Base-by-base conservation (phyloP, 2,329 filamentous ascomycete species). In the Chrysosphaeria jannelii region DNA sequence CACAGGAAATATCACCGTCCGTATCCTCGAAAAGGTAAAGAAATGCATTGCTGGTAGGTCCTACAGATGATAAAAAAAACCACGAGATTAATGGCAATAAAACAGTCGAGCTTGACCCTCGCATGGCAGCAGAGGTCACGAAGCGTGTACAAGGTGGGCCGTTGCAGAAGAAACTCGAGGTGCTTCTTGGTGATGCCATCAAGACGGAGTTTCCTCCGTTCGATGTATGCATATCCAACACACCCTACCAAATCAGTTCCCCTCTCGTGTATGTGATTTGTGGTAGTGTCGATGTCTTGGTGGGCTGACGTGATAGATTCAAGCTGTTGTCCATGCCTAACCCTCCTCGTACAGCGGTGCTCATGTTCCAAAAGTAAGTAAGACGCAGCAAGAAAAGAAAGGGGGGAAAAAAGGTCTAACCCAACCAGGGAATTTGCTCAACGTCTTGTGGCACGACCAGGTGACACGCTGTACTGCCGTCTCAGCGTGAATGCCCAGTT, bases 91-190 rank as follows among this genome's bases (percentile, higher is more conserved):
- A 13, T 20, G 18, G 19, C 21, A 20, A 7, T 13, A 6, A 10
- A 10, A 13, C 24, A 39, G 74, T 91, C 23, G 85, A 97, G 49
- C 57, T 91, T 42, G 85, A 97, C 46, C 79, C 85, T 11, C 59
- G 85, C 38, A 93, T 93, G 85, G 78, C 76, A 8, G 81, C 81
- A 28, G 85, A 93, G 47, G 59, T 91, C 31, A 78, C 68, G 15
- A 79, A 88, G 47, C 70, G 81, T 36, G 79, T 93, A 6, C 79
- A 91, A 44, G 79, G 76, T 11, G 88, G 68, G 20, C 75, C 79
- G 0, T 58, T 69, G 34, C 68, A 74, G 40, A 78, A 75, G 41
- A 65, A 75, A 32, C 50, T 97, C 18, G 78, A 91, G 28, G 30
- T 33, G 7, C 23, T 91, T 23, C 51, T 97, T 6, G 85, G 85